Conservation (phyloP, 176 grass and related monocot species). For the Eragrostis curvula region DNA sequence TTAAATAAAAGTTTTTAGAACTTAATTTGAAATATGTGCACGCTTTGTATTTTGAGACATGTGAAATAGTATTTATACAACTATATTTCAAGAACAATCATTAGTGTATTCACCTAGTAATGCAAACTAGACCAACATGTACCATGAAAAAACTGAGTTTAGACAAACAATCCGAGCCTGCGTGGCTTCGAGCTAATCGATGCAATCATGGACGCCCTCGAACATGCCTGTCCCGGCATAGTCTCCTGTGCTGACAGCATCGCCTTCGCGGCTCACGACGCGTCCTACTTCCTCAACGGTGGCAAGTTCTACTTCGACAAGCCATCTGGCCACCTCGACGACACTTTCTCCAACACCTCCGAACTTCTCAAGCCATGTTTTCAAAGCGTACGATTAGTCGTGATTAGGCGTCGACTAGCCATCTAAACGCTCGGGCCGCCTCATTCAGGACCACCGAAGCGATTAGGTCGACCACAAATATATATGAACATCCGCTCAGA, state of each 20-base stretch:
- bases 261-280: constrained; percentile 47
- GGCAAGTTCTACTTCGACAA: constrained; percentile 20
- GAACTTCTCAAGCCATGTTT: too few species aligned
- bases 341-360: constrained; percentile 32
- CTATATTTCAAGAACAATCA: too few species aligned
- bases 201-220: constrained; percentile 32
- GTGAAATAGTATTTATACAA: too few species aligned
- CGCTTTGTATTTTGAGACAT: too few species aligned
- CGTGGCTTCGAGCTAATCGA: constrained; percentile 29
- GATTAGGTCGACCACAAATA: too few species aligned
- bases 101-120: constrained; percentile 2
- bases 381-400: too few species aligned
- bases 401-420: too few species aligned
- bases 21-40: too few species aligned
- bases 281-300: constrained; percentile 15
- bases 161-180: neutral
- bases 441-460: too few species aligned
- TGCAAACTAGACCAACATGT: neutral
- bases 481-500: too few species aligned
- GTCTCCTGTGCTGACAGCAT: constrained; percentile 58
- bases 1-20: too few species aligned
- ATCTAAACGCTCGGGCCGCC: too few species aligned
- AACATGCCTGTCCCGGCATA: constrained; percentile 23
- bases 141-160: constrained; percentile 7
- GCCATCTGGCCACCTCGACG: constrained; percentile 30